Conservation (phyloP, 192 early-diverging fungal genomes). For the Umbelopsis ramanniana region DNA sequence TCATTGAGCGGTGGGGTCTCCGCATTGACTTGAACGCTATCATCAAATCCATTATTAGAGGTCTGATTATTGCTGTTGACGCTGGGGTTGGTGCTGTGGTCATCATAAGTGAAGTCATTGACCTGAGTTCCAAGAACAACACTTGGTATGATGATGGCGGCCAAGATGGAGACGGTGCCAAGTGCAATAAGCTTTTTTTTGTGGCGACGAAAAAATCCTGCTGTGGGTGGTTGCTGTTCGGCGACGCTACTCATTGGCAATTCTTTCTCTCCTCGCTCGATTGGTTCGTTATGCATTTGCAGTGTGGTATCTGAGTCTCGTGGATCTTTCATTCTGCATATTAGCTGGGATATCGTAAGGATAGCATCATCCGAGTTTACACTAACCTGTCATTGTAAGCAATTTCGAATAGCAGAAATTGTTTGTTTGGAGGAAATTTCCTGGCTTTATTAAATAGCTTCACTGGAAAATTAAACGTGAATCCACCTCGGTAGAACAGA, state of each 20-base stretch:
- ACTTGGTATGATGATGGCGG: slow-evolving; percentile 13
- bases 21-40: slow-evolving; percentile 31
- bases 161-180: not conserved
- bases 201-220: not conserved
- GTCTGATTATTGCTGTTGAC: not conserved
- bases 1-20: slow-evolving; percentile 48
- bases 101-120: not conserved
- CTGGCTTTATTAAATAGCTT: not conserved
- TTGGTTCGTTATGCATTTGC: not conserved
- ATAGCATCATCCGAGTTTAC: not conserved
- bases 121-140: not conserved
- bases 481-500: slow-evolving; percentile 13
- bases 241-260: not conserved
- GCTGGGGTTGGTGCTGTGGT: not conserved
- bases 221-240: not conserved
- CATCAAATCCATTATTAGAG: slow-evolving; percentile 22
- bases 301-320: slow-evolving; percentile 7
- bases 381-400: slow-evolving; percentile 5
- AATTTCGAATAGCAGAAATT: not conserved
- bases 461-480: not conserved
- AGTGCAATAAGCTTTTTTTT: not conserved
- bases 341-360: not conserved
- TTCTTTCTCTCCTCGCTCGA: not conserved
- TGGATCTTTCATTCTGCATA: not conserved
- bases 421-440: not conserved